Conservation (phyloP, 73 alveolate species). For the Blepharisma stoltei region DNA sequence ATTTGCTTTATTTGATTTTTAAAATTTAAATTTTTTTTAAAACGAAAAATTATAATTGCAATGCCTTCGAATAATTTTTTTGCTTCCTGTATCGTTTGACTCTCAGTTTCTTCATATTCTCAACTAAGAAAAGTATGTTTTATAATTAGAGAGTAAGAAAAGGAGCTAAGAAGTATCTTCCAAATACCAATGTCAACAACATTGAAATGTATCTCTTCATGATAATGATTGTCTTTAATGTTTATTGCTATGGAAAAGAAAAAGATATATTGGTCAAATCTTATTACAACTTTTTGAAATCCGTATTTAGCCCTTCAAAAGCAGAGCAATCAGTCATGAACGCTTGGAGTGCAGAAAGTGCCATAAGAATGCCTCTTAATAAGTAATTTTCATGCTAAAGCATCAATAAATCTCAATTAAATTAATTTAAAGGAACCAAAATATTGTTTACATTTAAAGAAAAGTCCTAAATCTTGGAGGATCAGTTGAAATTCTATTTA, state of each 20-base stretch:
- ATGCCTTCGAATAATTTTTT: too few relatives aligned
- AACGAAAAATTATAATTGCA: too few relatives aligned
- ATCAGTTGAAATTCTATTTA: background rate
- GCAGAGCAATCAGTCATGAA: slow-evolving; percentile 1
- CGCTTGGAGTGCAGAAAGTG: background rate
- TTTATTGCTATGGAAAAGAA: slow-evolving; percentile 17
- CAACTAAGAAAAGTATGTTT: too few relatives aligned
- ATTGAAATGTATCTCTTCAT: slow-evolving; percentile 14
- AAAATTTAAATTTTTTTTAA: too few relatives aligned
- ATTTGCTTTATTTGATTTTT: too few relatives aligned
- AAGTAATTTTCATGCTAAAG: too few relatives aligned
- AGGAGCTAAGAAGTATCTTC: background rate
- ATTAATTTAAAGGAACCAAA: too few relatives aligned
- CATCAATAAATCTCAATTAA: too few relatives aligned
- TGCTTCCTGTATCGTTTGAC: too few relatives aligned
- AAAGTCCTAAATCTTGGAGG: slow-evolving; percentile 7
- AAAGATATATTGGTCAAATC: slow-evolving; percentile 15
- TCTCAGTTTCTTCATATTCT: too few relatives aligned
- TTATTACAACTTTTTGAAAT: slow-evolving; percentile 12
- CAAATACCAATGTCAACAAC: background rate
- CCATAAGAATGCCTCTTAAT: background rate
- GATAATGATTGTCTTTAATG: slow-evolving; percentile 10
- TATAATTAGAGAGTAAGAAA: too few relatives aligned
- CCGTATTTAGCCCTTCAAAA: background rate
- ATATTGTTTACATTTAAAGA: too few relatives aligned